Base-by-base conservation (phyloP, 495 filamentous ascomycete species). In the Recurvomyces mirabilis region DNA sequence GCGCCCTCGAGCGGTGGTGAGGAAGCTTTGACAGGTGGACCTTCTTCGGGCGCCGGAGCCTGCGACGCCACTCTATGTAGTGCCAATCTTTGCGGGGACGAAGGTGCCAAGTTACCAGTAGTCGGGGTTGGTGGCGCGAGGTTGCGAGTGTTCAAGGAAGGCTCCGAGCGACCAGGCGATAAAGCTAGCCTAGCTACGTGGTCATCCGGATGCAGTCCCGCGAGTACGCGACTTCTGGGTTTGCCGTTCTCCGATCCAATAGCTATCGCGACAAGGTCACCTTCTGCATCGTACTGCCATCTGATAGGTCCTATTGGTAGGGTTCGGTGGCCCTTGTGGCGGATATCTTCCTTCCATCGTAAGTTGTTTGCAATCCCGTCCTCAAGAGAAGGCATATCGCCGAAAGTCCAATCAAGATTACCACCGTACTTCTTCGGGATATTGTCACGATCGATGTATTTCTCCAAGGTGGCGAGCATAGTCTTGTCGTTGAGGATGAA, bases 371-470 rank as follows among this genome's bases (percentile, higher is more conserved):
- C 38, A 33, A 68, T 66, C 1, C 30, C 47, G 5, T 78, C 77
- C 49, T 94, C 86, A 15, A 83, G 60, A 39, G 73, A 68, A 11
- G 84, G 84, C 63, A 75, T 65, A 43, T 81, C 74, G 38, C 82
- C 82, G 62, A 78, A 93, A 47, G 78, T 58, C 66, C 81, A 94
- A 26, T 91, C 80, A 4, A 94, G 71, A 37, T 83, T 71, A 22
- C 87, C 87, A 38, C 87, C 87, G 54, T 89, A 94, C 54, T 77
- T 74, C 62, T 82, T 83, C 11, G 87, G 87, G 35, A 94, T 84
- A 56, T 84, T 80, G 39, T 71, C 66, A 0, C 73, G 64, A n/a
- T 91, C 80, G 65, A 94, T 86, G 66, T 87, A 93, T 21, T 72
- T 65, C 44, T 75, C 73, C 11, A 94, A 71, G 3, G 84, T 87